Evolutionary conservation across 176 grass and related monocot species (phyloP).

Genomic region (Avena atlantica): DNA sequence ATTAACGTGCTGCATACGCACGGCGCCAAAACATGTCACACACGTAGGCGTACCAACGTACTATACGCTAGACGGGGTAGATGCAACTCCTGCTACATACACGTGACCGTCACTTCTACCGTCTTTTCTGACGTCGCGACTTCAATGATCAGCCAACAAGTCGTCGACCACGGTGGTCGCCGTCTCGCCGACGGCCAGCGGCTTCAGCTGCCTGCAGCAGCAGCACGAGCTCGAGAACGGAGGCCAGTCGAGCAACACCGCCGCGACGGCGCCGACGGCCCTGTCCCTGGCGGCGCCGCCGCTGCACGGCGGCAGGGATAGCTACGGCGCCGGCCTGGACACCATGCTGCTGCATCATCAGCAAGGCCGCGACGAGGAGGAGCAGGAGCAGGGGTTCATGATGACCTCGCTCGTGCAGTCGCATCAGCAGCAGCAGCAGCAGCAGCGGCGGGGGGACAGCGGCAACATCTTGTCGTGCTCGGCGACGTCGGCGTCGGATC

Average conservation of each 20-base stretch:
- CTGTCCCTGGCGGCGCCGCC: slow-evolving; percentile 35
- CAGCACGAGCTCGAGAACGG: slow-evolving; percentile 43
- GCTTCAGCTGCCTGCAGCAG: slow-evolving; percentile 46
- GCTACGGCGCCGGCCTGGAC: slow-evolving; percentile 33
- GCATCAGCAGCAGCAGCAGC: slow-evolving; percentile 1
- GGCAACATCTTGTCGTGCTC: slow-evolving; percentile 50
- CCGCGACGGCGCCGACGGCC: slow-evolving; percentile 24
- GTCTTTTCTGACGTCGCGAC: slow-evolving; percentile 21
- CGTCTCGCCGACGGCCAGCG: slow-evolving; percentile 38
- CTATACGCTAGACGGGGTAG: neutral
- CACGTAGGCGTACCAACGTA: neutral
- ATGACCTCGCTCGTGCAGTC: slow-evolving; percentile 32
- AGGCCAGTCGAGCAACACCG: slow-evolving; percentile 28
- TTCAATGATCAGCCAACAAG: slow-evolving; percentile 2
- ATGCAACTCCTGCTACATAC: slow-evolving; percentile 10
- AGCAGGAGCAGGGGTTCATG: slow-evolving; percentile 15
- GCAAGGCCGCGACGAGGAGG: neutral
- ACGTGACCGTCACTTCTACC: neutral
- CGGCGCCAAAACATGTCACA: slow-evolving; percentile 22
- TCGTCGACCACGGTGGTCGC: neutral
- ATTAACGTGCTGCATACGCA: neutral
- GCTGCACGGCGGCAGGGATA: slow-evolving; percentile 1
- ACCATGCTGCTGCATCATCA: slow-evolving; percentile 29
- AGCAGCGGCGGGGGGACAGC: neutral
- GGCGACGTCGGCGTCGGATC: slow-evolving; percentile 46